These are phyloP conservation scores for Fusarium sp. DNA, from an alignment of 2,329 filamentous ascomycete genomes.

Conservation along the genomic window DNA sequence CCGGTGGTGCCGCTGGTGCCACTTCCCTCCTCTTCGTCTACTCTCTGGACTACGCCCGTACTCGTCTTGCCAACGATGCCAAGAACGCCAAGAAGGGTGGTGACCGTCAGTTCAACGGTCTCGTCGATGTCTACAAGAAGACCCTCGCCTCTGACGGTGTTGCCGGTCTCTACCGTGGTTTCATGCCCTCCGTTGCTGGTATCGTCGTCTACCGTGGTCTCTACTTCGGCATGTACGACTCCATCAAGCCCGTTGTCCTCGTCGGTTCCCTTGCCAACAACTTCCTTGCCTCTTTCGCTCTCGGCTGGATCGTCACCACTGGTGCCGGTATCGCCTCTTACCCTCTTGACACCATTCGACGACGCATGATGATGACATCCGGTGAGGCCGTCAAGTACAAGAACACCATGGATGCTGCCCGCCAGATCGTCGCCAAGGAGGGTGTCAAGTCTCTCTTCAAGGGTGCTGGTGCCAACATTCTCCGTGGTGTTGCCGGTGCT, in stretches of 20 bases:
- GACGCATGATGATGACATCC: slow-evolving; percentile 99
- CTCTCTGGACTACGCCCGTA: slow-evolving; percentile 99
- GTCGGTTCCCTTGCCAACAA: slow-evolving; percentile 92
- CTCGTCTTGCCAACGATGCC: slow-evolving; percentile 99
- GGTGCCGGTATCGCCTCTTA: slow-evolving; percentile 99
- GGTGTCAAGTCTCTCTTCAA: slow-evolving; percentile 99
- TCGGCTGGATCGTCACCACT: slow-evolving; percentile 99
- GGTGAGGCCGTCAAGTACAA: slow-evolving; percentile 99
- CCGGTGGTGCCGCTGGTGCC: slow-evolving; percentile 99
- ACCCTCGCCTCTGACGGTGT: slow-evolving; percentile 98
- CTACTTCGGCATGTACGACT: slow-evolving; percentile 99
- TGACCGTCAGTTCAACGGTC: slow-evolving; percentile 99
- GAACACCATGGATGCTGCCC: slow-evolving; percentile 92
- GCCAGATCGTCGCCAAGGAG: slow-evolving; percentile 97
- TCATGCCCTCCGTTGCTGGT: slow-evolving; percentile 99
- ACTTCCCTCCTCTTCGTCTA: slow-evolving; percentile 99
- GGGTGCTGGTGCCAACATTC: slow-evolving; percentile 99
- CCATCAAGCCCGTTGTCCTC: slow-evolving; percentile 98
- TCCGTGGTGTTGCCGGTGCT: slow-evolving; percentile 99
- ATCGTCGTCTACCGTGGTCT: slow-evolving; percentile 99
- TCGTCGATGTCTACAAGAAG: slow-evolving; percentile 99
- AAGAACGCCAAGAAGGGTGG: slow-evolving; percentile 98
- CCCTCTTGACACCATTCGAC: slow-evolving; percentile 99
- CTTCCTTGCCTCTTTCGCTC: slow-evolving; percentile 99
- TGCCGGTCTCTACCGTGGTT: slow-evolving; percentile 99